Percentiles rank a stretch among this genome's conserved stretches.
phyloP scores from a whole-genome alignment of 1,284 basidiomycete genomes.

The Ganoderma lingzhi region DNA sequence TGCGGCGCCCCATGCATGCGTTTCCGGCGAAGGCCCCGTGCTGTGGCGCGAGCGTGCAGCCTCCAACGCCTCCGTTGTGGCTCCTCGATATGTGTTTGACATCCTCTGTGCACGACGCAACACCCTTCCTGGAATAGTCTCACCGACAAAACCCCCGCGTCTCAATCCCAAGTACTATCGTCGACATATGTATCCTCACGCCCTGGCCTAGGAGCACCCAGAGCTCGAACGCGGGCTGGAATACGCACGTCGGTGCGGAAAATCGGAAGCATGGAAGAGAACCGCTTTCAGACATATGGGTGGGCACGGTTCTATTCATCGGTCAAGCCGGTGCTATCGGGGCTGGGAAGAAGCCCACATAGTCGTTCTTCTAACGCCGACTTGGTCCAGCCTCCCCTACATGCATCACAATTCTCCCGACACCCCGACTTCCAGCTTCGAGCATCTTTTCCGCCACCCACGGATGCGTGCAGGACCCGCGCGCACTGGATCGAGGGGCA shows the following conservation, averaged over 20 bases:
- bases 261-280: not conserved
- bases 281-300: not conserved
- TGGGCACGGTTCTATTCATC: not conserved
- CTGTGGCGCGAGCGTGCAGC: not conserved
- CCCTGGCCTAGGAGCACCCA: not conserved
- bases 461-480: not conserved
- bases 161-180: not conserved
- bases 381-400: not conserved
- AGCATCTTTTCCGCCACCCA: not conserved
- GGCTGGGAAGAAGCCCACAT: not conserved
- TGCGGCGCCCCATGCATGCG: not conserved
- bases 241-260: too few species aligned
- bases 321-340: not conserved
- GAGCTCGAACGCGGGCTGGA: not conserved
- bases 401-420: not conserved
- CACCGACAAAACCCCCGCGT: too few species aligned
- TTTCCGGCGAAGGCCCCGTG: not conserved
- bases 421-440: not conserved
- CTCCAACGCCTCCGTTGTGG: not conserved
- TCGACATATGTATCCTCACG: too few species aligned
- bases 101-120: not conserved
- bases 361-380: not conserved
- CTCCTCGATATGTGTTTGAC: not conserved
- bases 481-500: not conserved
- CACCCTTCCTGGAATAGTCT: too few species aligned